Percentiles rank a stretch among this genome's conserved stretches.
Evolutionary conservation across 805 yeast genomes (phyloP).

Genomic region (Debaryomyces prosopidis): DNA sequence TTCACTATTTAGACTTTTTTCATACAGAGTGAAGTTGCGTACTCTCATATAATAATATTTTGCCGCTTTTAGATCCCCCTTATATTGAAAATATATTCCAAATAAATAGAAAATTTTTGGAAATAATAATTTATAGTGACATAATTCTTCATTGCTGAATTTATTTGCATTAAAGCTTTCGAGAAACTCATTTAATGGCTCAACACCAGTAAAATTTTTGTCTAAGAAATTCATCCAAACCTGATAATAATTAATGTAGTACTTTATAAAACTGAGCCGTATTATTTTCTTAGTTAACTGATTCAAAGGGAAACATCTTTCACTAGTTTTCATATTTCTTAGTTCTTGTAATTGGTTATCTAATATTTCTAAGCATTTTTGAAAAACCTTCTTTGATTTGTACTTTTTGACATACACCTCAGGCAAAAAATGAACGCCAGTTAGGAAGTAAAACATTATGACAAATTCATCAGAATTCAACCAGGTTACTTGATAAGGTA

Average conservation of each 20-base stretch:
- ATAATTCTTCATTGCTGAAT: constrained; percentile 40
- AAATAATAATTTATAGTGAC: constrained; percentile 33
- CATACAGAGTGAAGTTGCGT: constrained; percentile 17
- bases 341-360: constrained; percentile 22
- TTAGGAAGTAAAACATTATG: constrained; percentile 39
- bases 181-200: constrained; percentile 33
- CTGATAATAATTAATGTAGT: constrained; percentile 34
- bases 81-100: constrained; percentile 39
- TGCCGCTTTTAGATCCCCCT: constrained; percentile 36
- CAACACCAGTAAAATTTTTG: constrained; percentile 21
- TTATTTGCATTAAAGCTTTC: constrained; percentile 32
- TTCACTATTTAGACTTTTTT: background rate
- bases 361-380: constrained; percentile 33
- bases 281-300: constrained; percentile 24
- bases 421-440: constrained; percentile 39
- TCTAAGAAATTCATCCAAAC: constrained; percentile 36
- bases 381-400: constrained; percentile 37
- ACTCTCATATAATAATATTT: constrained; percentile 40
- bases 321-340: constrained; percentile 4
- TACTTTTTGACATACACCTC: constrained; percentile 35
- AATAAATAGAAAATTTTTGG: constrained; percentile 41
- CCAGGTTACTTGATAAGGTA: constrained; percentile 37
- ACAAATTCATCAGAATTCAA: constrained; percentile 43
- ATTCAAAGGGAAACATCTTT: constrained; percentile 14
- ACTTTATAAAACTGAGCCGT: constrained; percentile 27